These are phyloP conservation scores for Ceratobasidium sp. DNA, from an alignment of 1,284 basidiomycete species.

Conservation along the genomic window DNA sequence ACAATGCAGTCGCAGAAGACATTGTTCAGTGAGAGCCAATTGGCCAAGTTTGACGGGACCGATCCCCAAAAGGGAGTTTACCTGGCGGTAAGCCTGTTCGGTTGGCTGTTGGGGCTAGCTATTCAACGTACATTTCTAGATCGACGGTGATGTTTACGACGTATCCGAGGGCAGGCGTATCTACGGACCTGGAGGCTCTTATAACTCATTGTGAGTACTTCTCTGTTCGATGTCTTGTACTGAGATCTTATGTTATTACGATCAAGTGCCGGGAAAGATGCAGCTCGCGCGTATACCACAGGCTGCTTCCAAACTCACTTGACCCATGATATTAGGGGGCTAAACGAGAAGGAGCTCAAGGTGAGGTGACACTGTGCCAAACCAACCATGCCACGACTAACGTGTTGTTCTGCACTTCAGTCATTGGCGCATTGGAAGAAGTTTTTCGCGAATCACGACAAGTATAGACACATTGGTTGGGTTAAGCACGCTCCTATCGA, in stretches of 20 bases:
- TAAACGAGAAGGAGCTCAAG: constrained; percentile 77
- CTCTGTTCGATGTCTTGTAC: neutral
- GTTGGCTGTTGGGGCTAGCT: constrained; percentile 37
- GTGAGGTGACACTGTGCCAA: constrained; percentile 61
- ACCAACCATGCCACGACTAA: neutral
- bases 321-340: constrained; percentile 89
- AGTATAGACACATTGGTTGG: constrained; percentile 81
- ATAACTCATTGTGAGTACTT: constrained; percentile 77
- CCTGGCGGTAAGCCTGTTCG: constrained; percentile 73
- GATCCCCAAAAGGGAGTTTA: constrained; percentile 82
- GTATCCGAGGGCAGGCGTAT: constrained; percentile 80
- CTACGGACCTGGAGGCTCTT: constrained; percentile 93
- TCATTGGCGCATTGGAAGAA: constrained; percentile 84
- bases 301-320: constrained; percentile 92
- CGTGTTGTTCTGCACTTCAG: constrained; percentile 7
- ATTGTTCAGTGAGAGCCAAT: constrained; percentile 77
- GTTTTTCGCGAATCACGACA: constrained; percentile 86
- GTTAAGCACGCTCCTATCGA: constrained; percentile 82
- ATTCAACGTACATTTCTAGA: constrained; percentile 61
- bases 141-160: constrained; percentile 94
- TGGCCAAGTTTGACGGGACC: constrained; percentile 82
- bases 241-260: constrained; percentile 48
- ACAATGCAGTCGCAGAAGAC: constrained; percentile 67
- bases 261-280: constrained; percentile 85
- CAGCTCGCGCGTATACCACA: constrained; percentile 90